Conservation (phyloP, 192 early-diverging fungal genomes). For the Coemansia sp. region DNA sequence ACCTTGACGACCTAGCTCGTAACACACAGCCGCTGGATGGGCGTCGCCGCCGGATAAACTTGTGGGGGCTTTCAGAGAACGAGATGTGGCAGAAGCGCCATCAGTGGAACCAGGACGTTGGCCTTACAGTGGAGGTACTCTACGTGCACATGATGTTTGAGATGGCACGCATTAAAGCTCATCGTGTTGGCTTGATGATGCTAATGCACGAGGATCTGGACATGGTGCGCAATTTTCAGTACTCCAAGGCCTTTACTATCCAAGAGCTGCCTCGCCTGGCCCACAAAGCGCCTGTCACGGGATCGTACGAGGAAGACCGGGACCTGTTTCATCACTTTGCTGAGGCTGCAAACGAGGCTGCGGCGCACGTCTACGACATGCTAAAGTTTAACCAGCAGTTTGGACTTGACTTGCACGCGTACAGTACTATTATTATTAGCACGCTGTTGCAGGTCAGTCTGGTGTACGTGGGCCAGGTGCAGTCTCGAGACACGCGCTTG, state of each 20-base stretch:
- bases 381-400: conserved; percentile 54
- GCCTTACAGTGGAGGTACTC: conserved; percentile 43
- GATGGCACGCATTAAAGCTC: conserved; percentile 45
- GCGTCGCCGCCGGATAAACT: conserved; percentile 42
- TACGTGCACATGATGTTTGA: conserved; percentile 54
- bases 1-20: conserved; percentile 39
- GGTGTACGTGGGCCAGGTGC: conserved; percentile 52
- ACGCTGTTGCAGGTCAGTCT: conserved; percentile 46
- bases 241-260: conserved; percentile 38
- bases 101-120: conserved; percentile 53
- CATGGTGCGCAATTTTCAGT: conserved; percentile 55
- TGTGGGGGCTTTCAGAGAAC: conserved; percentile 48
- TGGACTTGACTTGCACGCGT: conserved; percentile 49
- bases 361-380: conserved; percentile 38
- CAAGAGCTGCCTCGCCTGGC: conserved; percentile 28
- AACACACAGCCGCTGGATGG: conserved; percentile 44
- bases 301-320: conserved; percentile 32
- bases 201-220: conserved; percentile 49
- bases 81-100: conserved; percentile 55
- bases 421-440: conserved; percentile 36
- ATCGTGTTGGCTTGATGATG: conserved; percentile 51
- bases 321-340: conserved; percentile 29
- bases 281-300: conserved; percentile 12
- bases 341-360: conserved; percentile 21
- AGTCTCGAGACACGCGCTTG: conserved; percentile 30